A percentile compares a stretch with the other conserved stretches of the same genome.
These are phyloP conservation scores for Strigomonas culicis DNA, from an alignment of 208 protist genomes.

Conservation along the genomic window DNA sequence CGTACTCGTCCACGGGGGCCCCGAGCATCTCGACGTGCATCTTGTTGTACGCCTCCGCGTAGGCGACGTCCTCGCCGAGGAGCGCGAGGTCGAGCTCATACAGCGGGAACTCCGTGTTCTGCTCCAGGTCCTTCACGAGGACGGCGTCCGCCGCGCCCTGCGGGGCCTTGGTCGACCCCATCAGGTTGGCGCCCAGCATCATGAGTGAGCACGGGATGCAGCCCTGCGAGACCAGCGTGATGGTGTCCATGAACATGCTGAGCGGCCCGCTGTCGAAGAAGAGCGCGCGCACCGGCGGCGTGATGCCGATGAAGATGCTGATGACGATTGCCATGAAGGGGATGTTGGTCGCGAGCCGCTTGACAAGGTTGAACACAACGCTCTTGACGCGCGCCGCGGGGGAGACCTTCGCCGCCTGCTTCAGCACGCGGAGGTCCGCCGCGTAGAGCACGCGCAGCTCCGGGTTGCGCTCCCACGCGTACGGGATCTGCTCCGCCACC, in stretches of 20 bases:
- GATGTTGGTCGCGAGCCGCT: conserved; percentile 20
- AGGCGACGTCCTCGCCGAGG: conserved; percentile 28
- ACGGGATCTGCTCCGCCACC: neutral
- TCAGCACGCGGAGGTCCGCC: neutral
- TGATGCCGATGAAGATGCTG: conserved; percentile 43
- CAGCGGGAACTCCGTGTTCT: conserved; percentile 61
- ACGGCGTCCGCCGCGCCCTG: neutral
- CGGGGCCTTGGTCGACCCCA: conserved; percentile 20
- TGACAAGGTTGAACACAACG: neutral
- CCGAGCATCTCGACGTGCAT: neutral
- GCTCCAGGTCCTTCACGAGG: conserved; percentile 52
- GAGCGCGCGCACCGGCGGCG: conserved; percentile 27
- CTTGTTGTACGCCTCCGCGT: conserved; percentile 10
- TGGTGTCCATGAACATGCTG: conserved; percentile 33
- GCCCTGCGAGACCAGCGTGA: conserved; percentile 26
- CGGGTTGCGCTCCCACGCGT: neutral
- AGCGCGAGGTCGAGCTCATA: conserved; percentile 21
- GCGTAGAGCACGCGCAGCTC: neutral
- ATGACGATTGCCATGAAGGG: conserved; percentile 45
- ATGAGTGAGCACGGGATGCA: conserved; percentile 48
- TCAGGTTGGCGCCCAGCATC: conserved; percentile 53
- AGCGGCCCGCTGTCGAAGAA: conserved; percentile 37
- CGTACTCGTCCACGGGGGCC: no score
- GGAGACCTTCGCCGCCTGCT: neutral
- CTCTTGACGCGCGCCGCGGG: neutral